A percentile compares a stretch with the other conserved stretches of the same genome.
phyloP scores from a whole-genome alignment of 345 rosid species.

The Sonneratia caseolaris region DNA sequence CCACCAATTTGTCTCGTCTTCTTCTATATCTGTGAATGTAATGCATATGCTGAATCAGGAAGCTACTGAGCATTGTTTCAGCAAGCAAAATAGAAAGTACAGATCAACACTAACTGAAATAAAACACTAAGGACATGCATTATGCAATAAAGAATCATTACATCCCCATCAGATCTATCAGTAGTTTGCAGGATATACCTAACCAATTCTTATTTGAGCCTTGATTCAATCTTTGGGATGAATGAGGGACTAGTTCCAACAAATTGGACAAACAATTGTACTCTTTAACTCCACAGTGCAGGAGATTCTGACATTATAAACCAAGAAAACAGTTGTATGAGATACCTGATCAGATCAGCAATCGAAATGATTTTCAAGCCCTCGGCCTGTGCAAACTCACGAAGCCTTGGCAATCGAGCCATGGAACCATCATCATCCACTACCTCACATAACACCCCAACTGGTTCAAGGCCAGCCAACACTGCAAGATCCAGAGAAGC shows the following conservation, averaged over 20 bases:
- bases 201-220: neutral
- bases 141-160: neutral
- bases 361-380: slow-evolving; percentile 68
- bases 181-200: neutral
- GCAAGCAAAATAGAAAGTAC: neutral
- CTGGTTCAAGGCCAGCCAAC: slow-evolving; percentile 73
- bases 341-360: slow-evolving; percentile 79
- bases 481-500: slow-evolving; percentile 83
- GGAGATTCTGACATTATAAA: neutral
- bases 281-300: neutral
- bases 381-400: slow-evolving; percentile 49
- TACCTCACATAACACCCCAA: slow-evolving; percentile 72
- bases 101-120: neutral
- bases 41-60: neutral
- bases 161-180: neutral
- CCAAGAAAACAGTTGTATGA: neutral
- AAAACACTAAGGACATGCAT: neutral
- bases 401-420: slow-evolving; percentile 88
- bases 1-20: slow-evolving; percentile 75
- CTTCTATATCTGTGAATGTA: slow-evolving; percentile 55
- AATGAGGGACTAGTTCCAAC: neutral
- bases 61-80: neutral
- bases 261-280: neutral
- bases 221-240: neutral
- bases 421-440: slow-evolving; percentile 98